Conservation (phyloP, 2,329 filamentous ascomycete species). For the Hymenoscyphus linearis region DNA sequence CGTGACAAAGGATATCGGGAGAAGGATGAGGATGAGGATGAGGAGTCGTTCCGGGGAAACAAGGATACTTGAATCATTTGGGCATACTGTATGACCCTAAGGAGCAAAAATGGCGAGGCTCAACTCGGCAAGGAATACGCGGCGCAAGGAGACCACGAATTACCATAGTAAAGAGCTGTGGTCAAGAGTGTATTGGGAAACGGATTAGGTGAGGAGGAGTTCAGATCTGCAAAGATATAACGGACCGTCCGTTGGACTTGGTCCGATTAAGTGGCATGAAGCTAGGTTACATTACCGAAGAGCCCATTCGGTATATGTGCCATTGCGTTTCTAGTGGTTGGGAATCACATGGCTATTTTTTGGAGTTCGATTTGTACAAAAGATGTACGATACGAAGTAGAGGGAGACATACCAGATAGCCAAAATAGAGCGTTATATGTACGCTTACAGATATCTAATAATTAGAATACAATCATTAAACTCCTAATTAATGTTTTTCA, state of each 20-base stretch:
- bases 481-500: too few relatives aligned
- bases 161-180: too few relatives aligned
- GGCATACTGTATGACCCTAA: background rate
- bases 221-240: background rate
- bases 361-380: background rate
- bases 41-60: background rate
- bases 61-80: background rate
- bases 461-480: too few relatives aligned
- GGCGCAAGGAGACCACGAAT: too few relatives aligned
- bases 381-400: background rate
- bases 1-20: conserved; percentile 24
- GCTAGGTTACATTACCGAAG: background rate
- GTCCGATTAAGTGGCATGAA: background rate
- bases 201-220: background rate
- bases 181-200: background rate
- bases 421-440: background rate
- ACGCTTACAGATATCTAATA: too few relatives aligned
- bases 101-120: background rate
- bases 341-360: background rate
- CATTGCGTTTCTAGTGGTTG: background rate
- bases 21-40: background rate
- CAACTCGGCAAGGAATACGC: too few relatives aligned
- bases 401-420: background rate
- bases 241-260: background rate
- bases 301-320: background rate